Evolutionary conservation across 331 rosid species (phyloP).

Genomic region (Ulmus americana): DNA sequence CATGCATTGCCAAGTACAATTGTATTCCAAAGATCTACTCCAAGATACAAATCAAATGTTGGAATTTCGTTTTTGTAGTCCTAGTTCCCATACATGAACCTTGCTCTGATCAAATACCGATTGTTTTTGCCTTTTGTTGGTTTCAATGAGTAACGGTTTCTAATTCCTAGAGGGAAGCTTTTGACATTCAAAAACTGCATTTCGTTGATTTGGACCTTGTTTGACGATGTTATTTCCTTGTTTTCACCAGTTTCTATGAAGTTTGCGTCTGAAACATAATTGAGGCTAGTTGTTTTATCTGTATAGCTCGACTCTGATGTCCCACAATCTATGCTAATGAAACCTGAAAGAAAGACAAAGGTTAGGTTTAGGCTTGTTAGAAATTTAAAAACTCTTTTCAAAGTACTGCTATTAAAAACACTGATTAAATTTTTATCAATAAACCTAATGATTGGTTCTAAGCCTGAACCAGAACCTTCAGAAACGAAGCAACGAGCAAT

Average conservation of each 20-base stretch:
- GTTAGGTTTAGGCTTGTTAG: too few relatives aligned
- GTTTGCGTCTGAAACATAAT: constrained; percentile 27
- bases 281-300: constrained; percentile 24
- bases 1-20: neutral
- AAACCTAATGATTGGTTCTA: neutral
- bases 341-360: constrained; percentile 11
- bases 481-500: neutral
- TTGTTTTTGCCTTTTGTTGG: constrained; percentile 18
- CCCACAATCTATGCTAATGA: constrained; percentile 41
- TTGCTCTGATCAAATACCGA: constrained; percentile 41
- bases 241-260: constrained; percentile 30
- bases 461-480: neutral
- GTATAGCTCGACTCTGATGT: constrained; percentile 6
- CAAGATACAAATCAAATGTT: constrained; percentile 34
- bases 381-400: too few relatives aligned
- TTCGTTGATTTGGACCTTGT: neutral
- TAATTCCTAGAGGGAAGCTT: constrained; percentile 41
- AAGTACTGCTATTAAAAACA: too few relatives aligned
- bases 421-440: too few relatives aligned
- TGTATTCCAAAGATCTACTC: constrained; percentile 37
- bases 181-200: constrained; percentile 25
- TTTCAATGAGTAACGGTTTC: constrained; percentile 39
- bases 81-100: constrained; percentile 49
- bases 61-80: constrained; percentile 25
- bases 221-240: constrained; percentile 1